Base-by-base conservation (phyloP, 2,329 filamentous ascomycete genomes). In the Alternaria rosae region DNA sequence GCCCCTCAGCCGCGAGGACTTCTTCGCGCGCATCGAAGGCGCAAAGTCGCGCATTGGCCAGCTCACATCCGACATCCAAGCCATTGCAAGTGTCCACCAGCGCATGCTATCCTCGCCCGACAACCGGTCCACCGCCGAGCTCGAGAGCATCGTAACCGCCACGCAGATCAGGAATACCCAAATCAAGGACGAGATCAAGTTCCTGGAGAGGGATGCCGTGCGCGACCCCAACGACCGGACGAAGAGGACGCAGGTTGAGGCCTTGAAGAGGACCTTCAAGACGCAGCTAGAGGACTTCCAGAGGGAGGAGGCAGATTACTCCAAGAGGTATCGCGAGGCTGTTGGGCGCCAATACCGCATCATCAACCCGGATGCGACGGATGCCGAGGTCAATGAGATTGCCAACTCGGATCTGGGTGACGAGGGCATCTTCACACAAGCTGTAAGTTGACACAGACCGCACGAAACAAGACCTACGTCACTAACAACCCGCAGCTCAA, bases 321-420 rank as follows among this genome's bases (percentile, higher is more conserved):
- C 87, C 74, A 85, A 87, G 75, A 84, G 89, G 67, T 93, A 93
- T 79, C 87, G 89, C 63, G 90, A 93, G 66, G 91, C 93, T 78
- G 92, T 94, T 75, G 88, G 88, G 61, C 86, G 92, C 72, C 92
- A 95, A 80, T 94, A 92, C 80, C 85, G 88, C 59, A 93, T 94
- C 75, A 91, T 93, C 69, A 92, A 93, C 77, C 92, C 92, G 54
- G 89, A 93, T 45, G 92, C 92, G n/a, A 86, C 86, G 51, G 91
- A 93, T 62, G 82, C 86, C 2, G 90, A 94, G 79, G 89, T 94
- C 3, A 82, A 85, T 51, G 83, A 92, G 76, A 91, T 91, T 4
- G 83, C 88, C 23, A 85, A 92, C 69, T 84, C 88, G 56, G 89
- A 93, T 76, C 92, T 91, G 89, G 88, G 89, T 56, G 87, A 91